Evolutionary conservation across 805 yeast species (phyloP).

Genomic region (Pichia insulana): DNA sequence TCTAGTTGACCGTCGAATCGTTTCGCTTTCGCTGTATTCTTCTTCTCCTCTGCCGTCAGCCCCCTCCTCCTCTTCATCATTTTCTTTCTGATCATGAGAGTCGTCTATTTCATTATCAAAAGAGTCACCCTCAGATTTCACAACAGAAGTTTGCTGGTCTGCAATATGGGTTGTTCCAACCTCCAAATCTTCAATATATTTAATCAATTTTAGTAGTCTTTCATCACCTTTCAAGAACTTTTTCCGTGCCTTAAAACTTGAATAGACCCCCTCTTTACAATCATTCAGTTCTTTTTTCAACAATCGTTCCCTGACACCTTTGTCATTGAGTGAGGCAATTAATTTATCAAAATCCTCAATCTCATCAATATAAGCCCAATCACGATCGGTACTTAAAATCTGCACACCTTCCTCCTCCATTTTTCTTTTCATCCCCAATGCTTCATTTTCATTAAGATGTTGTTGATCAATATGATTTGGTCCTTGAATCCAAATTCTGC

Average conservation of each 20-base stretch:
- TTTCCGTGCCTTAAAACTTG: slow-evolving; percentile 51
- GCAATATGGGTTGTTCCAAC: slow-evolving; percentile 5
- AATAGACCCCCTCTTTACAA: slow-evolving; percentile 42
- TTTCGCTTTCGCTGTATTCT: neutral
- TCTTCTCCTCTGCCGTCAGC: slow-evolving; percentile 8
- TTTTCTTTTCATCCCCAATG: slow-evolving; percentile 43
- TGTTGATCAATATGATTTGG: slow-evolving; percentile 48
- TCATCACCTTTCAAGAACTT: slow-evolving; percentile 41
- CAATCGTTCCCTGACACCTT: slow-evolving; percentile 65
- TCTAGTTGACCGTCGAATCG: slow-evolving; percentile 3
- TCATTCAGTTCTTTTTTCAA: slow-evolving; percentile 52
- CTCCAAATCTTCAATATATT: slow-evolving; percentile 29
- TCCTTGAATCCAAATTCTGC: slow-evolving; percentile 87
- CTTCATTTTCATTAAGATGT: slow-evolving; percentile 32
- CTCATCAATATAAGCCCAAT: slow-evolving; percentile 68
- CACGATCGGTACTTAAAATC: slow-evolving; percentile 39
- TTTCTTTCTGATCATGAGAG: slow-evolving; percentile 26
- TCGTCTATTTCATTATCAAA: slow-evolving; percentile 12
- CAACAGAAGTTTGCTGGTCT: slow-evolving; percentile 21
- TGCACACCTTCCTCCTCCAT: slow-evolving; percentile 51
- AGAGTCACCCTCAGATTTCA: slow-evolving; percentile 9
- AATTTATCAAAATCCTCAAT: slow-evolving; percentile 49
- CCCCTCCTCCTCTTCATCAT: slow-evolving; percentile 24
- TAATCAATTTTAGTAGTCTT: slow-evolving; percentile 32
- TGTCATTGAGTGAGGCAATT: slow-evolving; percentile 59